Conservation (phyloP, 2,329 filamentous ascomycete genomes). For the Colletotrichum simmondsii region DNA sequence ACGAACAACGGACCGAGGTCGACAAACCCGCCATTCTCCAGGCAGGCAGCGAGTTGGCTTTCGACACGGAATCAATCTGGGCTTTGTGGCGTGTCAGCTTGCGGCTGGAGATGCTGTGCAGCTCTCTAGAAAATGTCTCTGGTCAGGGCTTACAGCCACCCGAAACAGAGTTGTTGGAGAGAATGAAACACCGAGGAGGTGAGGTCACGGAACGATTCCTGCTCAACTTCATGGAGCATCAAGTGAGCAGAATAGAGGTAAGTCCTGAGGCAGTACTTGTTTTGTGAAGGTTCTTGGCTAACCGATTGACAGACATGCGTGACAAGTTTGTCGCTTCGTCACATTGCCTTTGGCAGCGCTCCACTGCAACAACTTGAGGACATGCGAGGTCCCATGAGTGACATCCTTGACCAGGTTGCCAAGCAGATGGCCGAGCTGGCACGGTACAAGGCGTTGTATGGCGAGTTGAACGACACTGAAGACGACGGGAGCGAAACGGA, state of each 20-base stretch:
- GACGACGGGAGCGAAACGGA: conserved; percentile 47
- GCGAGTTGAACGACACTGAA: conserved; percentile 50
- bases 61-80: conserved; percentile 90
- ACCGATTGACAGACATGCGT: conserved; percentile 75
- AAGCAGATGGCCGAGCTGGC: conserved; percentile 73
- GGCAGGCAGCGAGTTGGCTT: conserved; percentile 72
- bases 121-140: conserved; percentile 79
- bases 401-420: conserved; percentile 72
- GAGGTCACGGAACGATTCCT: conserved; percentile 91
- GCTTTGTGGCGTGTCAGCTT: conserved; percentile 89
- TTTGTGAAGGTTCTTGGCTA: conserved; percentile 31
- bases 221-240: conserved; percentile 91
- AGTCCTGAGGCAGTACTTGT: conserved; percentile 45
- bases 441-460: conserved; percentile 66
- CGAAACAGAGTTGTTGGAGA: conserved; percentile 84
- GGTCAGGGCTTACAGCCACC: conserved; percentile 76
- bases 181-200: conserved; percentile 73
- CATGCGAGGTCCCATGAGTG: conserved; percentile 81
- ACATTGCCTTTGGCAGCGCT: conserved; percentile 78
- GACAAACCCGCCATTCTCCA: conserved; percentile 71
- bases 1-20: conserved; percentile 53
- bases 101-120: conserved; percentile 92
- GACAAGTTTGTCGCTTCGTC: conserved; percentile 81
- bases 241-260: conserved; percentile 96
- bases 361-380: conserved; percentile 72